Evolutionary conservation across 345 rosid species (phyloP).

Genomic region (Melaleuca alternifolia): DNA sequence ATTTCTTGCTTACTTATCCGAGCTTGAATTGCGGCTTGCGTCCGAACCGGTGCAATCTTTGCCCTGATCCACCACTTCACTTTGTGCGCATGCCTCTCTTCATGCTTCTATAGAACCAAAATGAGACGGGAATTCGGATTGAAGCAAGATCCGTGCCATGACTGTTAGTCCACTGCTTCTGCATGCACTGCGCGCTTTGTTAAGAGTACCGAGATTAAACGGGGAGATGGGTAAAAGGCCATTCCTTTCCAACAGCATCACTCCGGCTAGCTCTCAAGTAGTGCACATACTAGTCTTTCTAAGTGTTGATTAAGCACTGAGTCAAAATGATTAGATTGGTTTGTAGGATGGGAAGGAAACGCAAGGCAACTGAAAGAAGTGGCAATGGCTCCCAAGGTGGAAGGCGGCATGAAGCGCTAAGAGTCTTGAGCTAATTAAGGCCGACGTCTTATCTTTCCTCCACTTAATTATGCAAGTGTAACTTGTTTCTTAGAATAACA

Average conservation of each 20-base stretch:
- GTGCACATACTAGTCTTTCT: neutral
- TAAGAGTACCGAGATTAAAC: neutral
- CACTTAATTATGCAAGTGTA: neutral
- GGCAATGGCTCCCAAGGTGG: neutral
- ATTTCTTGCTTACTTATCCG: neutral
- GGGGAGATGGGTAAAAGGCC: neutral
- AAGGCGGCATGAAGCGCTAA: neutral
- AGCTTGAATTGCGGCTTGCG: conserved; percentile 16
- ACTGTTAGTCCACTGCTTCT: neutral
- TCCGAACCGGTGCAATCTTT: conserved; percentile 20
- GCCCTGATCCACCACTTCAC: conserved; percentile 1
- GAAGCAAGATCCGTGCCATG: neutral
- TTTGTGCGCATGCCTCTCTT: conserved; percentile 8
- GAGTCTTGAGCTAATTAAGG: neutral
- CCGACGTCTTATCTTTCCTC: neutral
- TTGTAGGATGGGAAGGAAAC: neutral
- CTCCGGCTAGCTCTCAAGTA: neutral
- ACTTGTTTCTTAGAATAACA: neutral
- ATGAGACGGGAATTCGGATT: conserved; percentile 17
- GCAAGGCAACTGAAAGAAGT: neutral
- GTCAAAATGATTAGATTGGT: neutral
- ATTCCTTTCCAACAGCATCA: neutral
- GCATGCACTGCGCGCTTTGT: neutral
- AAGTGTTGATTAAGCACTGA: neutral
- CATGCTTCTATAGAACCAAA: conserved; percentile 25